Base-by-base conservation (phyloP, 2,329 filamentous ascomycete species). In the Penicillium sp. region DNA sequence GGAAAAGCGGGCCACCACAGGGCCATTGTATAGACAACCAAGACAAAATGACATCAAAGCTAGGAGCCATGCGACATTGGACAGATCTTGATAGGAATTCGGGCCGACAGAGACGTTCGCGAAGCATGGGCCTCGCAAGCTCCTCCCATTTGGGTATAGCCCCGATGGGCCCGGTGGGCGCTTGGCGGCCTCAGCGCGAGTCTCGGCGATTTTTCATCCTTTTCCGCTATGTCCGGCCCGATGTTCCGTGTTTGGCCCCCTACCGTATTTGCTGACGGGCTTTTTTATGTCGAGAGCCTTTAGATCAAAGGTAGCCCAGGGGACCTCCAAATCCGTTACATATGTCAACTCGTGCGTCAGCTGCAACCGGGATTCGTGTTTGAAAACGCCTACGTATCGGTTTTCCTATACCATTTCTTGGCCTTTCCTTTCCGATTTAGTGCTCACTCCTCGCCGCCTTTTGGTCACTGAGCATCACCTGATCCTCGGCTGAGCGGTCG, bases 121-220 rank as follows among this genome's bases (percentile, higher is more conserved):
- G 24, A 25, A 31, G 36, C 44, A 25, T 48, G 39, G 25, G 10
- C 27, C 61, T 67, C 65, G 64, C 64, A 67, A 67, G 58, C 30
- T 45, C 44, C 54, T 53, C 64, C 54, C 18, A 22, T 55, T 55
- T 35, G n/a, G 63, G 63, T 61, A 66, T 67, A 68, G 64, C 44
- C 51, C 22, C 13, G 39, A 44, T 40, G 45, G 55, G 38, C 30
- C 28, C 4, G 28, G 27, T 10, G n/a, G 5, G 16, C 10, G 33
- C 33, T 36, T 36, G 33, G n/a, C 31, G 7, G 14, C 14, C n/a
- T 22, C 20, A 22, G 20, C 20, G 20, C 14, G 30, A 4, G n/a
- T 18, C 16, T 38, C 11, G 35, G 35, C 35, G 35, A 18, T 2
- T 4, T 38, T 8, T 14, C 14, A 20, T 20, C 18, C 10, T 18